A percentile compares a stretch with the other conserved stretches of the same genome.
Conservation (phyloP, 192 early-diverging fungal species). For the Gigaspora rosea region DNA sequence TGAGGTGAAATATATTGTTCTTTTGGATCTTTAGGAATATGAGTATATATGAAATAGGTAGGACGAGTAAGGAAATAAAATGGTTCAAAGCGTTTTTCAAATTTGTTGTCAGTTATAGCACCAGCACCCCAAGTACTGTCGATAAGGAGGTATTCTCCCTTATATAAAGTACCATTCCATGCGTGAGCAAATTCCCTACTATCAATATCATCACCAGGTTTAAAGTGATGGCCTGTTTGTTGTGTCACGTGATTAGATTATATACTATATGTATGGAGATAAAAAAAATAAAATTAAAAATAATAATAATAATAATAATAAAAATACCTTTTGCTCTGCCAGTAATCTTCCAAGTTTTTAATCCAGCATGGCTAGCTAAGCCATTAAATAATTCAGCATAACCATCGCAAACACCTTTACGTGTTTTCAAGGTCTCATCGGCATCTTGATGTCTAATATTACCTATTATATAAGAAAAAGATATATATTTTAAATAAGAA, state of each 20-base stretch:
- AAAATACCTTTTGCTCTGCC: slow-evolving; percentile 54
- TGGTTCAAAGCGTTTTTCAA: slow-evolving; percentile 50
- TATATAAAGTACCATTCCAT: slow-evolving; percentile 55
- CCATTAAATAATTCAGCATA: slow-evolving; percentile 56
- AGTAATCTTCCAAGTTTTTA: slow-evolving; percentile 47
- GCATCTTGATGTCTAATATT: slow-evolving; percentile 17
- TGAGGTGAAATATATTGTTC: slow-evolving; percentile 54
- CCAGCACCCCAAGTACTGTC: slow-evolving; percentile 66
- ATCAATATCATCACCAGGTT: slow-evolving; percentile 37
- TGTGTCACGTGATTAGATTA: not conserved
- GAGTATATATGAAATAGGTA: slow-evolving; percentile 56
- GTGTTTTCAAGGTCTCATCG: slow-evolving; percentile 42
- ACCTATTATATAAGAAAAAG: not conserved
- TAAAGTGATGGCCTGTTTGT: slow-evolving; percentile 9
- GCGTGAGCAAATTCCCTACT: slow-evolving; percentile 41
- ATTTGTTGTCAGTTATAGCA: slow-evolving; percentile 33
- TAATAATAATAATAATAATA: slow-evolving; percentile 35
- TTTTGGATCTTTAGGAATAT: slow-evolving; percentile 52
- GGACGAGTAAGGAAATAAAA: slow-evolving; percentile 59
- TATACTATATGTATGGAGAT: too few relatives aligned
- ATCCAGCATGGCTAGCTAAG: slow-evolving; percentile 48
- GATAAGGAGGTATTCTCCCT: slow-evolving; percentile 56
- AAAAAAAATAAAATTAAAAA: not conserved
- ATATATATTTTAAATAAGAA: too few relatives aligned
- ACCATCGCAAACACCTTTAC: slow-evolving; percentile 57